Conservation (phyloP, 805 yeast genomes). For the Trichomonascus vanleenenianus region DNA sequence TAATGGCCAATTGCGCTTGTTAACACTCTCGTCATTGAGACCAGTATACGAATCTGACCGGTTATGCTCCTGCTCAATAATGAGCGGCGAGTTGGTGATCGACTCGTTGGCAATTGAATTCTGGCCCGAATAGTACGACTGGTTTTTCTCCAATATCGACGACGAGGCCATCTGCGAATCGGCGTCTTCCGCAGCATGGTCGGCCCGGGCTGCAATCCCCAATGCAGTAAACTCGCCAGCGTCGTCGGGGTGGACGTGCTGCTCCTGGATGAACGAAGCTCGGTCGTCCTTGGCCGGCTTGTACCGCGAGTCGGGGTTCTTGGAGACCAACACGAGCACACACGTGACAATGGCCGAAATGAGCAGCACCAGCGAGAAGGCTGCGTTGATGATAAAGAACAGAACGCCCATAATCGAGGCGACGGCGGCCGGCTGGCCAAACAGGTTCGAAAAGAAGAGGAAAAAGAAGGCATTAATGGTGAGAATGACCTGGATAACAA, state of each 20-base stretch:
- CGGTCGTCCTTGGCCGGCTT: constrained; percentile 89
- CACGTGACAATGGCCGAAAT: constrained; percentile 62
- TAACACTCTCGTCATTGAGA: not conserved
- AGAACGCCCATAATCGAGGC: constrained; percentile 87
- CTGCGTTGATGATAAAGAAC: constrained; percentile 83
- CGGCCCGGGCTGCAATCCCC: constrained; percentile 78
- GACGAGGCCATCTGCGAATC: not conserved
- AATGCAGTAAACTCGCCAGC: constrained; percentile 50
- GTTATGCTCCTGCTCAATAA: not conserved
- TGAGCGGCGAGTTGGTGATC: not conserved
- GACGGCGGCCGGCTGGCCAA: constrained; percentile 72
- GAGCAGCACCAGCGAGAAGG: constrained; percentile 69
- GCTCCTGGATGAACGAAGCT: constrained; percentile 55
- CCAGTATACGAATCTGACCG: constrained; percentile 1
- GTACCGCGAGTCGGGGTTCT: constrained; percentile 83
- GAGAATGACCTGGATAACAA: constrained; percentile 62
- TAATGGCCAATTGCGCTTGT: not conserved
- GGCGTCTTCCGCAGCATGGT: constrained; percentile 43
- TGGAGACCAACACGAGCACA: constrained; percentile 55
- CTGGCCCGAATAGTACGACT: not conserved
- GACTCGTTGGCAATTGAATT: not conserved
- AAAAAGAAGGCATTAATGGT: constrained; percentile 77
- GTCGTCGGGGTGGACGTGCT: constrained; percentile 33
- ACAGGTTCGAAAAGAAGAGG: constrained; percentile 76
- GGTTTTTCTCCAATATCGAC: constrained; percentile 2